Conservation (phyloP, 1,284 basidiomycete genomes). For the Ceratobasidium sp. region DNA sequence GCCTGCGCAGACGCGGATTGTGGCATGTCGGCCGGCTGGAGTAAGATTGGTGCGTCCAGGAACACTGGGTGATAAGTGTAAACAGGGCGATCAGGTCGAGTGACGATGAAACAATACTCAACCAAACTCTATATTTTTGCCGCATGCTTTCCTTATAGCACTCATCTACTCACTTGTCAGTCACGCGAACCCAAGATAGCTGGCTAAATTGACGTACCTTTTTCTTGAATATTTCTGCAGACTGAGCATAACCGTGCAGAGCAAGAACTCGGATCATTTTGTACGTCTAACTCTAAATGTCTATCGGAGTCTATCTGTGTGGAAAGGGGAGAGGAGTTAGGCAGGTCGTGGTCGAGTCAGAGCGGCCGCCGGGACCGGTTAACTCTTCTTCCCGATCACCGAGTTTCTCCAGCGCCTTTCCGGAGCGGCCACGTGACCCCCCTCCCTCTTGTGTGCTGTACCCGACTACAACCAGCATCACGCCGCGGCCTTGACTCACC, state of each 20-base stretch:
- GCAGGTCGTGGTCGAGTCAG: no score
- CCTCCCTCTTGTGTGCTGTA: no score
- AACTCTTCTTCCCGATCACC: no score
- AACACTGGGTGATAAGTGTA: conserved; percentile 66
- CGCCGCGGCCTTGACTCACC: no score
- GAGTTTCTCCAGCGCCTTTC: no score
- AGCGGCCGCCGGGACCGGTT: no score
- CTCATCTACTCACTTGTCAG: conserved; percentile 65
- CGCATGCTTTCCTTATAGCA: conserved; percentile 77
- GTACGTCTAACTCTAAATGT: background rate
- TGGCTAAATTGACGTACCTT: conserved; percentile 62
- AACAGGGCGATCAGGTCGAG: background rate
- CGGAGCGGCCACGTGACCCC: no score
- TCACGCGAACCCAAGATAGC: conserved; percentile 1
- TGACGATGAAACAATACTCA: conserved; percentile 44
- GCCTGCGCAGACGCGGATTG: conserved; percentile 62
- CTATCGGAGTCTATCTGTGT: no score
- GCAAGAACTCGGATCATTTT: conserved; percentile 51
- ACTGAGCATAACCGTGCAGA: conserved; percentile 78
- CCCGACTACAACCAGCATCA: no score
- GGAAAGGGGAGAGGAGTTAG: no score
- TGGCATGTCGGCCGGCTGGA: conserved; percentile 75
- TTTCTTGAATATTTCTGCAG: conserved; percentile 80
- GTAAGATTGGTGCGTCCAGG: conserved; percentile 78
- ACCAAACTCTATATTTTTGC: conserved; percentile 78